Percentiles rank a stretch among this genome's conserved stretches.
Evolutionary conservation across 2,329 filamentous ascomycete species (phyloP).

Genomic region (Colletotrichum melonis): DNA sequence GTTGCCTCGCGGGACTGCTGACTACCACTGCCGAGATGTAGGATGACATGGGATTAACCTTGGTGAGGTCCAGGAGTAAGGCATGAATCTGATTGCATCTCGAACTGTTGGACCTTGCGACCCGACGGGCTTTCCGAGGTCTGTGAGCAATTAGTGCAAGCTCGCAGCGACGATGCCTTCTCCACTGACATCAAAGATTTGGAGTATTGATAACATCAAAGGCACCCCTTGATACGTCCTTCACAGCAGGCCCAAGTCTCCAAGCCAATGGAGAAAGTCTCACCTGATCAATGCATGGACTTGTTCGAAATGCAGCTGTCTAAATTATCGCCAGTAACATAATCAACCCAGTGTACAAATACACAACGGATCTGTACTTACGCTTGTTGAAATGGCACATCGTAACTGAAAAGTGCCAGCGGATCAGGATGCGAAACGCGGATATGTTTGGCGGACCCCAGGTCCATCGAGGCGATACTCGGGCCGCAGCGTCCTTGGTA

Average conservation of each 20-base stretch:
- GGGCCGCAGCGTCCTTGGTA: slow-evolving; percentile 44
- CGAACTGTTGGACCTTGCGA: not conserved
- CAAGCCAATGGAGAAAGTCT: slow-evolving; percentile 40
- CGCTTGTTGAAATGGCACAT: no score
- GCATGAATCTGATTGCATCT: not conserved
- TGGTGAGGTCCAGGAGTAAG: not conserved
- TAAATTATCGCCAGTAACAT: slow-evolving; percentile 44
- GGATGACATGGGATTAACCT: not conserved
- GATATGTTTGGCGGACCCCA: slow-evolving; percentile 30
- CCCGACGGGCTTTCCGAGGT: not conserved
- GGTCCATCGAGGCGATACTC: slow-evolving; percentile 45
- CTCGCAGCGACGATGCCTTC: not conserved
- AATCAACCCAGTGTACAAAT: slow-evolving; percentile 39
- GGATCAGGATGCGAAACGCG: slow-evolving; percentile 33
- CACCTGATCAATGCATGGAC: not conserved
- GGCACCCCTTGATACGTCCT: not conserved
- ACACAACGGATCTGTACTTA: slow-evolving; percentile 32
- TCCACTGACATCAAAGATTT: not conserved
- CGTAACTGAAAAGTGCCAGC: slow-evolving; percentile 6
- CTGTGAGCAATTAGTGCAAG: not conserved
- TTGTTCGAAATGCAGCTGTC: not conserved
- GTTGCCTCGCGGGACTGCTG: not conserved
- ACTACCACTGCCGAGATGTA: not conserved
- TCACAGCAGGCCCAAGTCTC: slow-evolving; percentile 50
- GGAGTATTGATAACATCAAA: not conserved